Evolutionary conservation across 306 rosid species (phyloP).

Genomic region (Boehmeria nivea): DNA sequence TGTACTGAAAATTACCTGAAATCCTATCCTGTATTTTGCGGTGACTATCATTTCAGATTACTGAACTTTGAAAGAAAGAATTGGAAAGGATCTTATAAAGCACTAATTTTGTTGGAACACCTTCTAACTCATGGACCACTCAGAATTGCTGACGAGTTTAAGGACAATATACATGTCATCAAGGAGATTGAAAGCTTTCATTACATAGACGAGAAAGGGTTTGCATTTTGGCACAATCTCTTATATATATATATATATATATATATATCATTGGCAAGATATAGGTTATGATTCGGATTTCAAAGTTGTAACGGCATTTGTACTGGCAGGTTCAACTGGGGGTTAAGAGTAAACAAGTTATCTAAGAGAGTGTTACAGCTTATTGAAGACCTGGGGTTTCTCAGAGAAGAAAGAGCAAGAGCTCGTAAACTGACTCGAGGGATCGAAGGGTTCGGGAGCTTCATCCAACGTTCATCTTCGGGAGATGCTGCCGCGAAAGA

Average conservation of each 20-base stretch:
- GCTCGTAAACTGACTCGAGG: slow-evolving; percentile 46
- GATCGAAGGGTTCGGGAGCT: slow-evolving; percentile 73
- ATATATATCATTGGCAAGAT: too few relatives aligned
- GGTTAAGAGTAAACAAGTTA: slow-evolving; percentile 42
- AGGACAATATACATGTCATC: slow-evolving; percentile 30
- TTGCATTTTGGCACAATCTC: slow-evolving; percentile 2
- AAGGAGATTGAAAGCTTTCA: slow-evolving; percentile 47
- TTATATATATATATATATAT: background rate
- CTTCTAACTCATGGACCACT: slow-evolving; percentile 77
- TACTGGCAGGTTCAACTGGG: slow-evolving; percentile 60
- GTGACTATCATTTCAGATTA: slow-evolving; percentile 36
- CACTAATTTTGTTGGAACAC: slow-evolving; percentile 56
- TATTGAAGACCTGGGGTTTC: slow-evolving; percentile 29
- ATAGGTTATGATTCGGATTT: too few relatives aligned
- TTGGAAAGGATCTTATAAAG: slow-evolving; percentile 67
- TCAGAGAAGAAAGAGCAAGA: slow-evolving; percentile 47
- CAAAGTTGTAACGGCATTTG: background rate
- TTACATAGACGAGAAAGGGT: slow-evolving; percentile 64
- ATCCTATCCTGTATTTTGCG: background rate
- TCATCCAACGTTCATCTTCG: slow-evolving; percentile 26
- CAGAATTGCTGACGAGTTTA: slow-evolving; percentile 57
- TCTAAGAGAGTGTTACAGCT: slow-evolving; percentile 46
- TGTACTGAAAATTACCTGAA: too few relatives aligned
- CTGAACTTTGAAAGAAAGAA: slow-evolving; percentile 41
- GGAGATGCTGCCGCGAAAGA: slow-evolving; percentile 23